These are phyloP conservation scores for Saccharomyces uvarum DNA, from an alignment of 1,139 yeast species.

Conservation along the genomic window DNA sequence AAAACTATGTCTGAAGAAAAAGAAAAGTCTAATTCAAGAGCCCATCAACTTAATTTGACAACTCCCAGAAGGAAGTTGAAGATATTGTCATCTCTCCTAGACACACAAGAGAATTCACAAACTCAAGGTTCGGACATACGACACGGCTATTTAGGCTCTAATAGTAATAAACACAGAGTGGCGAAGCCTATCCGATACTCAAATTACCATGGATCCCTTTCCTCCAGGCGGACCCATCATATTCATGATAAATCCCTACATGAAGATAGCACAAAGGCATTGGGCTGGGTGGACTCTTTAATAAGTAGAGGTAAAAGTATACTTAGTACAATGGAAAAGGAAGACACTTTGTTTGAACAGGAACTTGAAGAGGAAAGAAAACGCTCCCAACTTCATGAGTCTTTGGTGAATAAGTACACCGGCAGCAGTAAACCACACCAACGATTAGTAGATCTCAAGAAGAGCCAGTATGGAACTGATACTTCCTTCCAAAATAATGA, in stretches of 20 bases:
- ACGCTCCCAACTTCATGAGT: slow-evolving; percentile 1
- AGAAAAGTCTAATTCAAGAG: slow-evolving; percentile 5
- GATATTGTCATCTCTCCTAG: not conserved
- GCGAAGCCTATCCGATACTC: not conserved
- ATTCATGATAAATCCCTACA: not conserved
- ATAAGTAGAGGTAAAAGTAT: slow-evolving; percentile 36
- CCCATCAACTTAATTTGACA: not conserved
- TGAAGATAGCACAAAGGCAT: slow-evolving; percentile 16
- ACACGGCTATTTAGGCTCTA: not conserved
- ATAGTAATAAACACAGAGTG: not conserved
- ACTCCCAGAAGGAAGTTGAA: not conserved
- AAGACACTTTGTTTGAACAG: slow-evolving; percentile 6
- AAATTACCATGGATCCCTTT: not conserved
- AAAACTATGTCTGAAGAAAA: slow-evolving; percentile 31
- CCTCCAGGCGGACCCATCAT: not conserved
- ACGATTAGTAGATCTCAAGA: not conserved
- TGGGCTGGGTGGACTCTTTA: slow-evolving; percentile 45
- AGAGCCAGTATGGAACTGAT: slow-evolving; percentile 8
- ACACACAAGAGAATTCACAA: not conserved
- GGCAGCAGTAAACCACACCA: not conserved
- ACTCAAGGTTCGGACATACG: not conserved
- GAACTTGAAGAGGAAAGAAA: not conserved
- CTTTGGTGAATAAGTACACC: not conserved
- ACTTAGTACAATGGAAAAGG: slow-evolving; percentile 34
- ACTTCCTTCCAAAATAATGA: slow-evolving; percentile 18